Evolutionary conservation across 2,329 filamentous ascomycete species (phyloP), one percentile per base, ranked within the genome.

Genomic region (Neopestalotiopsis rosae): DNA sequence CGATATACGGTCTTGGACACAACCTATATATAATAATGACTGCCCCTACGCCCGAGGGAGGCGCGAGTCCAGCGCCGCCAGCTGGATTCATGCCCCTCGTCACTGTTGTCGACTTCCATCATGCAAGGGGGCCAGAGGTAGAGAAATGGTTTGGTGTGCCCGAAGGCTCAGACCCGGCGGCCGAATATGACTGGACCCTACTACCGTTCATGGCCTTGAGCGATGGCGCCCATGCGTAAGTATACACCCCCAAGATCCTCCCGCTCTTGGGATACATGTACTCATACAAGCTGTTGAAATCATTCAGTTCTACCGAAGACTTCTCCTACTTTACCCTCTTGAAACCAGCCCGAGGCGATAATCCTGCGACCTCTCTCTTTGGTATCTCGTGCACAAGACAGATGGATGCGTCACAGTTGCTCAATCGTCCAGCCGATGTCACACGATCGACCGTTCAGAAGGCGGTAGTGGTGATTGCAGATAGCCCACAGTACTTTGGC

Each of bases 401-500:
- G 82, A 88, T 99, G 76, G 93, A 97, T 77, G 88, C 94, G 17
- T 89, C 90, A 14, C 86, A 91, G 75, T 86, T 99, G 71, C 87
- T 94, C 73, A 90, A 93, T 77, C 89, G 94, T 34, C 92, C 94
- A 0, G 85, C 92, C 65, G 95, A 98, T 69, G 96, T 99, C 65
- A 99, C 96, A n/a, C 89, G 96, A 71, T 97, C 94, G 70, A 98
- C 96, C 1, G 96, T 99, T 57, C 96, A 99, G 80, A 99, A 99
- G 84, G 96, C 95, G 14, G 94, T 99, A 3, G 95, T 99, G 61
- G 94, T 97, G 67, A 94, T 99, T 74, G 94, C 94, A 67, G 94
- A 98, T 80, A 94, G 90, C 71, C 96, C 96, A 9, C 93, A 96
- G 77, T 90, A 90, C 76, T 97, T 99, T 80, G 95, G 94, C 68